A percentile compares a stretch with the other conserved stretches of the same genome.
Conservation (phyloP, 768 basidiomycete genomes). For the Tulasnella sp. region DNA sequence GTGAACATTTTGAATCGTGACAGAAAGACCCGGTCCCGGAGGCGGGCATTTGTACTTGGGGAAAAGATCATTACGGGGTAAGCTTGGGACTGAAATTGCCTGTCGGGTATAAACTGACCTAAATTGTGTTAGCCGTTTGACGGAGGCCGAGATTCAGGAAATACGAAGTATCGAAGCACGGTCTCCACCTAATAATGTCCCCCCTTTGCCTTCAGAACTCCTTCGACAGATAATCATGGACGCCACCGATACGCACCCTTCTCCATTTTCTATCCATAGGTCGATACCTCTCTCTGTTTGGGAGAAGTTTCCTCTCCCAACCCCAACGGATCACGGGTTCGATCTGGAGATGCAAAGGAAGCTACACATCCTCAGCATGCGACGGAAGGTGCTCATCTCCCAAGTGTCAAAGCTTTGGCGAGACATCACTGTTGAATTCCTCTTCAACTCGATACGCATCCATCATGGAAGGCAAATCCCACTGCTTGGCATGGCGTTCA, state of each 20-base stretch:
- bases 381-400: neutral
- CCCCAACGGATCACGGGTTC: neutral
- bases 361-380: neutral
- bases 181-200: neutral
- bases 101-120: too few relatives aligned
- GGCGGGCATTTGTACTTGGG: too few relatives aligned
- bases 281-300: neutral
- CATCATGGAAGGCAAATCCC: neutral
- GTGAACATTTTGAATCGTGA: too few relatives aligned
- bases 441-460: slow-evolving; percentile 1
- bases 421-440: neutral
- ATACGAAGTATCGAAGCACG: too few relatives aligned
- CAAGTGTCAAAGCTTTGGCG: neutral
- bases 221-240: neutral
- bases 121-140: neutral
- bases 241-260: neutral
- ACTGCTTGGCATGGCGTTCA: neutral
- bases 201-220: neutral
- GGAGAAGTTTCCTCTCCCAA: neutral
- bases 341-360: neutral
- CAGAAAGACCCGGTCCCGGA: too few relatives aligned
- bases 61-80: too few relatives aligned
- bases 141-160: neutral
- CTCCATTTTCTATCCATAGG: neutral
- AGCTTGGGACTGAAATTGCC: too few relatives aligned